Evolutionary conservation across 202 grass and related monocot genomes (phyloP).

Genomic region (Saccharum hybrid): DNA sequence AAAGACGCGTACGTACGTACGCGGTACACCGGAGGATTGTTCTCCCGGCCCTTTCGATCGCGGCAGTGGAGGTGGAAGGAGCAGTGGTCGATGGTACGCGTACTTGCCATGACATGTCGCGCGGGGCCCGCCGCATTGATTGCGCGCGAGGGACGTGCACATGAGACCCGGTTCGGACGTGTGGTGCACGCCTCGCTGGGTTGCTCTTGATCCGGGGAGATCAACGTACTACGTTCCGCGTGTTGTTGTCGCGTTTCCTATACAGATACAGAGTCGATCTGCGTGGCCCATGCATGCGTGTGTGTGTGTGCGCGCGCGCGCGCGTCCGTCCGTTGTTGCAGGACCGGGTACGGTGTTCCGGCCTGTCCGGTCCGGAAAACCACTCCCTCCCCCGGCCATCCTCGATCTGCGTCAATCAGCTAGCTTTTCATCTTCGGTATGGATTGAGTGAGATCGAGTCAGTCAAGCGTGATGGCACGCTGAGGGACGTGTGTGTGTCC

Average conservation of each 20-base stretch:
- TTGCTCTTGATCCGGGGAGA: slow-evolving; percentile 1
- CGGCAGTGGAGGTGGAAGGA: not conserved
- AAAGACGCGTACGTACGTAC: not conserved
- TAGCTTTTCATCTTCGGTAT: not conserved
- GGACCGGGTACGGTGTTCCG: not conserved
- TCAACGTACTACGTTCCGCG: not conserved
- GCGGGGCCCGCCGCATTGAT: slow-evolving; percentile 57
- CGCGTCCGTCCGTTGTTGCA: too few relatives aligned
- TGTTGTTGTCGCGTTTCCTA: slow-evolving; percentile 42
- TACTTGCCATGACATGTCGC: slow-evolving; percentile 31
- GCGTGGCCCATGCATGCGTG: slow-evolving; percentile 19
- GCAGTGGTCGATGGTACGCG: not conserved
- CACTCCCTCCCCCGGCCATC: not conserved
- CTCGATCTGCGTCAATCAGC: not conserved
- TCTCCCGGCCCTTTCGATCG: not conserved
- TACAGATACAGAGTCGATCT: too few relatives aligned
- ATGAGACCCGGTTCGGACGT: slow-evolving; percentile 34
- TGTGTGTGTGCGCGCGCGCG: not conserved
- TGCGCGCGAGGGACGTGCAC: slow-evolving; percentile 44
- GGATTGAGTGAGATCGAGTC: too few relatives aligned
- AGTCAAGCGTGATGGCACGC: not conserved
- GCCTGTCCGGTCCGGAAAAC: not conserved
- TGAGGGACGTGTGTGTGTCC: too few relatives aligned
- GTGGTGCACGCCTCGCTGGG: slow-evolving; percentile 47
- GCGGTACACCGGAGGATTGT: not conserved